A percentile compares a stretch with the other conserved stretches of the same genome.
phyloP scores from a whole-genome alignment of 129 eudicot species.

The Mikania micrantha region DNA sequence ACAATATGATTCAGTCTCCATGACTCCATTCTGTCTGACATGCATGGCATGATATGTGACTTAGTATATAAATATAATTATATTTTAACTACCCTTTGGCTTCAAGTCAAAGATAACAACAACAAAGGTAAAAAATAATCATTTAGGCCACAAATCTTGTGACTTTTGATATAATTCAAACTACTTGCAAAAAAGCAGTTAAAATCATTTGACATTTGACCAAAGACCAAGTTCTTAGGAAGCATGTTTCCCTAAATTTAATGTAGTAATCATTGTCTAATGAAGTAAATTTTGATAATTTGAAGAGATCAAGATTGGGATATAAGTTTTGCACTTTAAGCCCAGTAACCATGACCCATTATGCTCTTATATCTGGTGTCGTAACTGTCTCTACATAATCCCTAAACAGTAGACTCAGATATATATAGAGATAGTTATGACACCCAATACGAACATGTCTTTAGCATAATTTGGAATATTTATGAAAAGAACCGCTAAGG shows the following conservation, averaged over 20 bases:
- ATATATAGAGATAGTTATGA: no score
- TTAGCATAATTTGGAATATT: no score
- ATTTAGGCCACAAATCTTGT: slow-evolving; percentile 37
- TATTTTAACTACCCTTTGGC: slow-evolving; percentile 42
- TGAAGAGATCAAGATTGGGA: no score
- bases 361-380: no score
- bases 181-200: slow-evolving; percentile 28
- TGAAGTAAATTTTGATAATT: slow-evolving; percentile 15
- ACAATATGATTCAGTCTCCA: slow-evolving; percentile 34
- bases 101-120: slow-evolving; percentile 45
- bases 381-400: no score
- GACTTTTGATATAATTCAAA: slow-evolving; percentile 31
- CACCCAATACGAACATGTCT: no score
- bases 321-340: no score
- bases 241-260: slow-evolving; percentile 29
- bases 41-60: slow-evolving; percentile 36
- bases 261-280: slow-evolving; percentile 29
- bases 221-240: slow-evolving; percentile 13
- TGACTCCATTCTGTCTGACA: slow-evolving; percentile 37
- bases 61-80: slow-evolving; percentile 13
- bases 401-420: no score
- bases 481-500: no score
- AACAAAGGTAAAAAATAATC: slow-evolving; percentile 32
- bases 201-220: slow-evolving; percentile 15
- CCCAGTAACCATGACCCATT: no score